Percentiles rank a stretch among this genome's conserved stretches.
Evolutionary conservation across 805 yeast genomes (phyloP).

Genomic region (Teunomyces gatunensis): DNA sequence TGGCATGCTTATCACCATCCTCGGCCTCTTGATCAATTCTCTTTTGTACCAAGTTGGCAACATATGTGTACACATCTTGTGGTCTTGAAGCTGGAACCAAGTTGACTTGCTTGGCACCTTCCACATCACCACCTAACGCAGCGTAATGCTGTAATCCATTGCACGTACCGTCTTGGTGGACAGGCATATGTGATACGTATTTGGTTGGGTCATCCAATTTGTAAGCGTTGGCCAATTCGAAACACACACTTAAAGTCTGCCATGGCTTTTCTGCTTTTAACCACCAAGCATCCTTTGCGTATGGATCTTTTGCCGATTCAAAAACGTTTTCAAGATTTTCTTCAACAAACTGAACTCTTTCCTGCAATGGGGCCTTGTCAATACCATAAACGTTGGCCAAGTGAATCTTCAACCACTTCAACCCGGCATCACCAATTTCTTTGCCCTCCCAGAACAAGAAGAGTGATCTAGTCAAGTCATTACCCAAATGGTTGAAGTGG

Average conservation of each 20-base stretch:
- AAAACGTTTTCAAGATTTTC: slow-evolving; percentile 52
- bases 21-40: slow-evolving; percentile 54
- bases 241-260: slow-evolving; percentile 73
- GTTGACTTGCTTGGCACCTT: slow-evolving; percentile 80
- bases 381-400: slow-evolving; percentile 70
- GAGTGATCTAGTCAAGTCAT: slow-evolving; percentile 71
- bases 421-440: slow-evolving; percentile 59
- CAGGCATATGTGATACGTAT: slow-evolving; percentile 68
- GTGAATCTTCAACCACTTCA: slow-evolving; percentile 75
- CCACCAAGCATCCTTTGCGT: slow-evolving; percentile 63
- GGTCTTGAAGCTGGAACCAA: slow-evolving; percentile 69
- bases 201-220: slow-evolving; percentile 62
- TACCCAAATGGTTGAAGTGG: slow-evolving; percentile 77
- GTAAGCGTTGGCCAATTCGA: slow-evolving; percentile 62
- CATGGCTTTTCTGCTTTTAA: slow-evolving; percentile 74
- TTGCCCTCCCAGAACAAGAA: slow-evolving; percentile 77
- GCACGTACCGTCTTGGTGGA: slow-evolving; percentile 86
- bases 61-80: slow-evolving; percentile 72
- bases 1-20: slow-evolving; percentile 53
- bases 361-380: slow-evolving; percentile 67
- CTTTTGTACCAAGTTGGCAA: slow-evolving; percentile 59
- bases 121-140: slow-evolving; percentile 80
- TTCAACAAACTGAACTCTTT: slow-evolving; percentile 59
- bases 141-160: slow-evolving; percentile 86
- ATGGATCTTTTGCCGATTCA: slow-evolving; percentile 64